A percentile compares a stretch with the other conserved stretches of the same genome.
Evolutionary conservation across 148 eudicot genomes (phyloP).

Genomic region (Rhododendron kiyosumense): DNA sequence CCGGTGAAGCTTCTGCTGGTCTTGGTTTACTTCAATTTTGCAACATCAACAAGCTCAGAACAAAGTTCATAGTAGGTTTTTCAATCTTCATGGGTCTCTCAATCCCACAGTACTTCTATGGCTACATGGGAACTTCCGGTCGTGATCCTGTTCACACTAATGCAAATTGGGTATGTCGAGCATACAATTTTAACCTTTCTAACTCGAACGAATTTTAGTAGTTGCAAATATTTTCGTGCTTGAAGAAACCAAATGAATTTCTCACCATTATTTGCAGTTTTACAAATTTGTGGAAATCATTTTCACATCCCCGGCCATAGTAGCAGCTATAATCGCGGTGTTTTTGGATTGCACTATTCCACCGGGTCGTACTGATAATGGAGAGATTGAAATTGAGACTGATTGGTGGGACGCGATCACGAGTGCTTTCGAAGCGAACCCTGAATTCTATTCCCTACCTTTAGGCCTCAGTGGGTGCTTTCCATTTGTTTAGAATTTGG

Average conservation of each 20-base stretch:
- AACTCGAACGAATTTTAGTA: neutral
- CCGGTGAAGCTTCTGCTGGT: conserved; percentile 67
- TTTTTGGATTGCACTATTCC: conserved; percentile 50
- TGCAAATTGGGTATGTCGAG: conserved; percentile 53
- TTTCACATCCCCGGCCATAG: conserved; percentile 77
- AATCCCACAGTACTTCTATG: conserved; percentile 71
- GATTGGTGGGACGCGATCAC: too few relatives aligned
- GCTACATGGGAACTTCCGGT: conserved; percentile 46
- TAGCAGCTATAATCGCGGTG: conserved; percentile 47
- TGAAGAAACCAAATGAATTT: neutral
- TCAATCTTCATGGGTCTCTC: conserved; percentile 89
- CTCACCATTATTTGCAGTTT: conserved; percentile 44
- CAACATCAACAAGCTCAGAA: conserved; percentile 87
- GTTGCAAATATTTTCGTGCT: neutral
- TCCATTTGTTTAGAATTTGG: too few relatives aligned
- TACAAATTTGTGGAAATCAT: conserved; percentile 61
- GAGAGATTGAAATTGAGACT: too few relatives aligned
- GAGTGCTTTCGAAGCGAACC: too few relatives aligned
- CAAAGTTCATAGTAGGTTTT: conserved; percentile 78
- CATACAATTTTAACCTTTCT: too few relatives aligned
- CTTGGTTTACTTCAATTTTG: conserved; percentile 76
- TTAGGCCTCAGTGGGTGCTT: too few relatives aligned
- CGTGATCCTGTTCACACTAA: conserved; percentile 62
- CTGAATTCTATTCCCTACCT: too few relatives aligned
- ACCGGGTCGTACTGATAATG: too few relatives aligned